phyloP scores from a whole-genome alignment of 768 basidiomycete species.

The Boletus vinaceobasis region DNA sequence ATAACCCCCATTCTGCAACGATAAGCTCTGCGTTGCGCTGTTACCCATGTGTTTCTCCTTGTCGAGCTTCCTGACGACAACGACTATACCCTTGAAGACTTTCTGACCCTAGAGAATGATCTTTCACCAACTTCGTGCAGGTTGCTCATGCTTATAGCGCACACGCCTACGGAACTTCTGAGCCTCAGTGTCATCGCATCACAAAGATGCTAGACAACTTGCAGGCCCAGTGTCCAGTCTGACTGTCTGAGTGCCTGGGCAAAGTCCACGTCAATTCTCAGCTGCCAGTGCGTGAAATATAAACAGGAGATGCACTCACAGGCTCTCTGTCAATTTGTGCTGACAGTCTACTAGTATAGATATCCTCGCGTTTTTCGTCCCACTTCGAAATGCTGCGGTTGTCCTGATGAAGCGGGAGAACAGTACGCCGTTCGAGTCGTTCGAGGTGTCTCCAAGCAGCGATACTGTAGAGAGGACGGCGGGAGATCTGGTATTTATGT shows the following conservation, averaged over 20 bases:
- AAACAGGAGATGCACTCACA: not conserved
- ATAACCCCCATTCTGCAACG: too few relatives aligned
- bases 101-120: too few relatives aligned
- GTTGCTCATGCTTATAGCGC: too few relatives aligned
- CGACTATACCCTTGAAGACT: too few relatives aligned
- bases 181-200: too few relatives aligned
- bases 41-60: too few relatives aligned
- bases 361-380: constrained; percentile 35
- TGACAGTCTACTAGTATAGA: constrained; percentile 23
- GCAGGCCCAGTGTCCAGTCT: not conserved
- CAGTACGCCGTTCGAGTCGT: constrained; percentile 17
- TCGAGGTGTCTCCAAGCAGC: constrained; percentile 23
- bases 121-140: too few relatives aligned
- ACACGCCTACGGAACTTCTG: too few relatives aligned
- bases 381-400: constrained; percentile 43
- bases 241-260: too few relatives aligned
- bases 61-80: too few relatives aligned
- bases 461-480: constrained; percentile 31
- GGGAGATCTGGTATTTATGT: constrained; percentile 27
- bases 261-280: not conserved
- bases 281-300: constrained; percentile 1
- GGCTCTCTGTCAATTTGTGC: not conserved
- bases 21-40: too few relatives aligned
- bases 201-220: constrained; percentile 5
- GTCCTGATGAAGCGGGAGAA: constrained; percentile 29